phyloP scores from a whole-genome alignment of 1,139 yeast species.

The Geotrichum histeridarum region DNA sequence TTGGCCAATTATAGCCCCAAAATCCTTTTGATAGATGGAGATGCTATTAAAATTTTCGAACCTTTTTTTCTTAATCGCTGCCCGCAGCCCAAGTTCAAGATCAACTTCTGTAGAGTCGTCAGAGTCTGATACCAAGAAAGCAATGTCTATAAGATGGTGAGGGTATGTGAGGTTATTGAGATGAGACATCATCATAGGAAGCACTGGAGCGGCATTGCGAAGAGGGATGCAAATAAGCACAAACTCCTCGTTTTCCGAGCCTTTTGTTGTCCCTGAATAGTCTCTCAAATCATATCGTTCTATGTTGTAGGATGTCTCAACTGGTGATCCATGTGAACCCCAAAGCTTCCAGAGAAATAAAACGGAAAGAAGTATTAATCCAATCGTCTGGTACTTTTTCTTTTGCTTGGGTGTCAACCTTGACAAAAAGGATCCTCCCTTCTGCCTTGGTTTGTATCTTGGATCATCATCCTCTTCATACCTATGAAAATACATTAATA shows the following conservation, averaged over 20 bases:
- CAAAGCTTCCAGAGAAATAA: slow-evolving; percentile 13
- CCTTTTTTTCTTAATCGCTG: slow-evolving; percentile 65
- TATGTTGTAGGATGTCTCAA: slow-evolving; percentile 29
- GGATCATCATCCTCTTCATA: slow-evolving; percentile 9
- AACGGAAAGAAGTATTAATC: slow-evolving; percentile 2
- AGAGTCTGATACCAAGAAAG: slow-evolving; percentile 61
- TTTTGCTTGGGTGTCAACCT: slow-evolving; percentile 7
- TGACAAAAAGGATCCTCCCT: neutral
- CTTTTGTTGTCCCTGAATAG: slow-evolving; percentile 46
- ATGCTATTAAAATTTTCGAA: slow-evolving; percentile 9
- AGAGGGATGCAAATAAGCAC: slow-evolving; percentile 60
- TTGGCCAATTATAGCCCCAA: slow-evolving; percentile 65
- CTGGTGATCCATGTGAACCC: neutral
- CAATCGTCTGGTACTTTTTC: slow-evolving; percentile 11
- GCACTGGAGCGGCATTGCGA: slow-evolving; percentile 60
- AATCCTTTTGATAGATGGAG: slow-evolving; percentile 57
- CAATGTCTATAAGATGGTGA: slow-evolving; percentile 56
- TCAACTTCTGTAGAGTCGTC: slow-evolving; percentile 59
- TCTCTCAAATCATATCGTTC: slow-evolving; percentile 51
- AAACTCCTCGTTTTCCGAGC: slow-evolving; percentile 52
- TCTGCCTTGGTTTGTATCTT: slow-evolving; percentile 15
- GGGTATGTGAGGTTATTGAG: slow-evolving; percentile 59
- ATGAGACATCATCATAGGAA: slow-evolving; percentile 60
- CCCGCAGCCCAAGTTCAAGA: slow-evolving; percentile 66
- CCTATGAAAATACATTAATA: neutral